phyloP scores from a whole-genome alignment of 2,329 filamentous ascomycete genomes.

The Arthrobotrys iridis region DNA sequence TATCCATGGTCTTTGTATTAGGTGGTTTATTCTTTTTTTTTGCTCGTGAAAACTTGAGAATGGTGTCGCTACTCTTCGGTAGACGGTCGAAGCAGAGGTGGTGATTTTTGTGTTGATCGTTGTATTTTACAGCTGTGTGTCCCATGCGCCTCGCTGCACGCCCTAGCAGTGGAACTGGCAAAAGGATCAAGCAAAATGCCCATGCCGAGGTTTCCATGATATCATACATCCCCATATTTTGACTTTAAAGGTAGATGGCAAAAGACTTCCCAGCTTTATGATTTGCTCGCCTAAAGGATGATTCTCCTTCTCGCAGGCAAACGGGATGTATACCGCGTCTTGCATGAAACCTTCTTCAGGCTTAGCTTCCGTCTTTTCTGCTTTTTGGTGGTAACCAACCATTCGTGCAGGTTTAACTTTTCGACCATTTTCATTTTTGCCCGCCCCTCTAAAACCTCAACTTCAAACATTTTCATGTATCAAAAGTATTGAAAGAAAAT shows the following conservation, averaged over 20 bases:
- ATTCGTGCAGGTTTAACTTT: conserved; percentile 24
- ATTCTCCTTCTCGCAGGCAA: not conserved
- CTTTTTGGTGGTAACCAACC: conserved; percentile 14
- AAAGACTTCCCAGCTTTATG: not conserved
- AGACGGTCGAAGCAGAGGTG: not conserved
- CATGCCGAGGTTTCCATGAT: not conserved
- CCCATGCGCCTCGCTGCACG: conserved; percentile 5
- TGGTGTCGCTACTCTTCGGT: conserved; percentile 1
- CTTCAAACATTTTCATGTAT: too few species aligned
- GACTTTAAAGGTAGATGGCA: too few species aligned
- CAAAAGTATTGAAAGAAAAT: too few species aligned
- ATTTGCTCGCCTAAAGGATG: conserved; percentile 31
- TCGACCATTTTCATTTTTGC: not conserved
- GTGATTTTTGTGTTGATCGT: conserved; percentile 36
- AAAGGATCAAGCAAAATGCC: not conserved
- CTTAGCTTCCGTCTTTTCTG: conserved; percentile 16
- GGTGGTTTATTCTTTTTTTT: not conserved
- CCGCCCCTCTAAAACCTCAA: too few species aligned
- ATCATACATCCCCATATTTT: not conserved
- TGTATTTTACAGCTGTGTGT: conserved; percentile 28
- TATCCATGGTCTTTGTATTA: not conserved
- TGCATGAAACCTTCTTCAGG: conserved; percentile 40
- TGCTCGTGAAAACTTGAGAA: conserved; percentile 8
- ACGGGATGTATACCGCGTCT: conserved; percentile 45
- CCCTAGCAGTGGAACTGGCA: not conserved